These are phyloP conservation scores for Fusarium sp. DNA, from an alignment of 2,329 filamentous ascomycete species.

Conservation along the genomic window DNA sequence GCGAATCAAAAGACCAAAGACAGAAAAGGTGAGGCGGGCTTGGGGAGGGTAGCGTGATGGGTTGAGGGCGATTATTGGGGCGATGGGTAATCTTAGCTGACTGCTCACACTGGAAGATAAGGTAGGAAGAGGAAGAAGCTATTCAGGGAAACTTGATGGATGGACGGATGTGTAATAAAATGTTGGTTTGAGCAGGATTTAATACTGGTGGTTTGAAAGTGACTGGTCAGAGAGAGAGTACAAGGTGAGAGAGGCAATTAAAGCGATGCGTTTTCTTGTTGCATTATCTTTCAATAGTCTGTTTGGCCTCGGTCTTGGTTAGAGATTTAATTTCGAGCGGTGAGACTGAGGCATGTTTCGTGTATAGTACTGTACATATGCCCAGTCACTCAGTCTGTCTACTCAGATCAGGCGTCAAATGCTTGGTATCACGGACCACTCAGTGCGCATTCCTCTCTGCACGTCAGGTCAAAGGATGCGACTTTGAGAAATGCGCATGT, in stretches of 20 bases:
- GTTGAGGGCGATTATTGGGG: slow-evolving; percentile 43
- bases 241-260: slow-evolving; percentile 7
- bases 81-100: slow-evolving; percentile 36
- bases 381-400: no score
- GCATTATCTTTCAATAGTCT: slow-evolving; percentile 21
- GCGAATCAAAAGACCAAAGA: slow-evolving; percentile 21
- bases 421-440: slow-evolving; percentile 18
- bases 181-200: no score
- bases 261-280: background rate
- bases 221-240: background rate
- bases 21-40: slow-evolving; percentile 40
- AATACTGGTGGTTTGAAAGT: no score
- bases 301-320: background rate
- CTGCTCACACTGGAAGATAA: slow-evolving; percentile 10
- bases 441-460: slow-evolving; percentile 18
- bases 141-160: slow-evolving; percentile 17
- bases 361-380: slow-evolving; percentile 5
- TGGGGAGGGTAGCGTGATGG: slow-evolving; percentile 39
- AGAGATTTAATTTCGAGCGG: no score
- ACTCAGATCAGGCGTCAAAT: background rate
- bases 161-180: no score
- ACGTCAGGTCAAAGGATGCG: slow-evolving; percentile 18
- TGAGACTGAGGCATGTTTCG: slow-evolving; percentile 19
- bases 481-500: slow-evolving; percentile 16
- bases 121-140: slow-evolving; percentile 21